Evolutionary conservation across 2,329 filamentous ascomycete genomes (phyloP).

Genomic region (Ophiocordyceps sinensis): DNA sequence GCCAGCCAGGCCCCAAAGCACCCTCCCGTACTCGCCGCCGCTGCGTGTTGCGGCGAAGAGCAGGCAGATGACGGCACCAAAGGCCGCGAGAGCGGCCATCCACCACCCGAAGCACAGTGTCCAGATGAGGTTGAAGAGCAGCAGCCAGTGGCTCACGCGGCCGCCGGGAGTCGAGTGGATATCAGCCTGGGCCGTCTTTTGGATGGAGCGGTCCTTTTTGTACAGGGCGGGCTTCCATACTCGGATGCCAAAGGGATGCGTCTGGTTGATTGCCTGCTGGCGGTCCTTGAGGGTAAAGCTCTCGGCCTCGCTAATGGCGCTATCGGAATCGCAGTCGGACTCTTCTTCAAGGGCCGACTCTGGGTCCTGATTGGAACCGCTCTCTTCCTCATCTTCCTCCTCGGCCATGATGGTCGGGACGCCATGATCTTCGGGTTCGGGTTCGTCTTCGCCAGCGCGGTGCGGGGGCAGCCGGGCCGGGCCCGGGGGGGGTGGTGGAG

Average conservation of each 20-base stretch:
- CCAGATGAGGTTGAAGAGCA: conserved; percentile 84
- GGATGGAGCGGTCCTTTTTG: conserved; percentile 93
- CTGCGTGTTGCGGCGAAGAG: conserved; percentile 66
- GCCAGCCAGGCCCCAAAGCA: conserved; percentile 68
- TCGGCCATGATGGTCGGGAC: conserved; percentile 5
- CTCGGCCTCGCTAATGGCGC: conserved; percentile 75
- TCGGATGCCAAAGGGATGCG: conserved; percentile 95
- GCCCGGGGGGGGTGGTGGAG: conserved; percentile 6
- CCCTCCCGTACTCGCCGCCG: conserved; percentile 69
- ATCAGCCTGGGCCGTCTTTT: conserved; percentile 89
- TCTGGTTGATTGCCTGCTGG: conserved; percentile 96
- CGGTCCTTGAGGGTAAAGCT: conserved; percentile 96
- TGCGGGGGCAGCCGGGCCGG: conserved; percentile 29
- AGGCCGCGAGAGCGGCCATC: conserved; percentile 63
- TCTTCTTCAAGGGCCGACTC: conserved; percentile 31
- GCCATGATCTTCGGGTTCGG: conserved; percentile 9
- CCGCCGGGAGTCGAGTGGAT: conserved; percentile 91
- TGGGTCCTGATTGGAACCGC: conserved; percentile 14
- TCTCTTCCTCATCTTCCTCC: conserved; percentile 10
- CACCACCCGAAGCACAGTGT: conserved; percentile 92
- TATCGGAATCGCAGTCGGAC: conserved; percentile 50
- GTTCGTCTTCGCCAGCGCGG: conserved; percentile 7
- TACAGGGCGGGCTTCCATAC: conserved; percentile 98
- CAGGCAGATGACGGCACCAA: conserved; percentile 66
- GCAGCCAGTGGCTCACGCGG: conserved; percentile 68